phyloP scores from a whole-genome alignment of 1,139 yeast genomes.

The Kurtzmaniella natalensis region DNA sequence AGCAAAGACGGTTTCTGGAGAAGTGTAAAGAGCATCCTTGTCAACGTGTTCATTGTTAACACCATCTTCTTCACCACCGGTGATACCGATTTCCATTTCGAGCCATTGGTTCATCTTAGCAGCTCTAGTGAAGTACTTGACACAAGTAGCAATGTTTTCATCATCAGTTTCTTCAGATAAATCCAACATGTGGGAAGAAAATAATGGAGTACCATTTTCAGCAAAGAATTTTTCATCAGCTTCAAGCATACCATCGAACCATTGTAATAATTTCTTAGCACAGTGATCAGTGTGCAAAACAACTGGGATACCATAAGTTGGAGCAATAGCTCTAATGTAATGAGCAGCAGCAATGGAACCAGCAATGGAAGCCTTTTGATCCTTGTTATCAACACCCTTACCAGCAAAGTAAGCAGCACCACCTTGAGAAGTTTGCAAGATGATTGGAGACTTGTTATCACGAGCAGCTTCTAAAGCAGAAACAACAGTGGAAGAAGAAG shows the following conservation, averaged over 20 bases:
- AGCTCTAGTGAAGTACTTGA: conserved; percentile 91
- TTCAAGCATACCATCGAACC: conserved; percentile 97
- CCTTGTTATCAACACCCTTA: conserved; percentile 92
- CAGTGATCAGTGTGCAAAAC: conserved; percentile 98
- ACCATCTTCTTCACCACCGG: conserved; percentile 99
- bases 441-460: conserved; percentile 92
- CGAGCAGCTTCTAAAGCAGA: conserved; percentile 99
- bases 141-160: conserved; percentile 92
- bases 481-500: conserved; percentile 95
- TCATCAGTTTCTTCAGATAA: conserved; percentile 95
- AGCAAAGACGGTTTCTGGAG: conserved; percentile 90
- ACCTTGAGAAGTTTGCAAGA: conserved; percentile 96
- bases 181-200: conserved; percentile 99
- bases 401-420: conserved; percentile 99
- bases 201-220: conserved; percentile 87
- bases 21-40: conserved; percentile 86
- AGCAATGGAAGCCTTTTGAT: conserved; percentile 90
- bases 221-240: conserved; percentile 94
- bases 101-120: conserved; percentile 95
- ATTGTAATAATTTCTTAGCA: conserved; percentile 95
- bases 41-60: conserved; percentile 95
- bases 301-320: conserved; percentile 95
- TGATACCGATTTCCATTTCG: conserved; percentile 99
- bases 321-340: conserved; percentile 95
- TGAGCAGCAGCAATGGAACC: conserved; percentile 99